These are phyloP conservation scores for Phalaenopsis aphrodite DNA, from an alignment of 106 monocot genomes.

Conservation along the genomic window DNA sequence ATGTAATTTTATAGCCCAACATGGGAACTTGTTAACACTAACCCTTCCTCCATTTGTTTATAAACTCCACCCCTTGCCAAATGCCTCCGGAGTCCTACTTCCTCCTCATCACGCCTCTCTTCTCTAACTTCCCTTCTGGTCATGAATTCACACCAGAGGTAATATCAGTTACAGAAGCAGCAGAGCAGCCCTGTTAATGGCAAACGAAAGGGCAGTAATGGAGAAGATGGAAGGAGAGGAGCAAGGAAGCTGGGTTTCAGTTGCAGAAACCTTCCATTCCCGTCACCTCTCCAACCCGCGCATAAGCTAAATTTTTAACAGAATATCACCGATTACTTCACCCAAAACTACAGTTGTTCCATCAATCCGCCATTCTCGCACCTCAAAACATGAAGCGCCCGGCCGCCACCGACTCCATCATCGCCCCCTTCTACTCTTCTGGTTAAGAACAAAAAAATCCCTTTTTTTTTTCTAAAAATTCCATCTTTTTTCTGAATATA, in stretches of 20 bases:
- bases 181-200: neutral
- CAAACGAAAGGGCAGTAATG: neutral
- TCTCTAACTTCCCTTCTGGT: neutral
- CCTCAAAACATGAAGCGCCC: slow-evolving; percentile 37
- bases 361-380: neutral
- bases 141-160: neutral
- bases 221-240: neutral
- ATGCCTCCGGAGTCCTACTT: neutral
- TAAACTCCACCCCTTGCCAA: neutral
- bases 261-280: neutral
- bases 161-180: neutral
- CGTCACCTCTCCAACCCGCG: neutral
- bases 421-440: slow-evolving; percentile 15
- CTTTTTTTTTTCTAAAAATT: neutral
- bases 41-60: neutral
- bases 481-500: neutral
- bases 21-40: neutral
- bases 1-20: no score
- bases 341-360: neutral
- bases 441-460: neutral
- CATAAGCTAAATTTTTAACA: neutral
- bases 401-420: slow-evolving; percentile 28
- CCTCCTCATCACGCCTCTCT: neutral
- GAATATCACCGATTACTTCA: neutral
- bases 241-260: neutral